These are phyloP conservation scores for Pseudoturritis turrita DNA, from an alignment of 345 rosid genomes.

Conservation along the genomic window DNA sequence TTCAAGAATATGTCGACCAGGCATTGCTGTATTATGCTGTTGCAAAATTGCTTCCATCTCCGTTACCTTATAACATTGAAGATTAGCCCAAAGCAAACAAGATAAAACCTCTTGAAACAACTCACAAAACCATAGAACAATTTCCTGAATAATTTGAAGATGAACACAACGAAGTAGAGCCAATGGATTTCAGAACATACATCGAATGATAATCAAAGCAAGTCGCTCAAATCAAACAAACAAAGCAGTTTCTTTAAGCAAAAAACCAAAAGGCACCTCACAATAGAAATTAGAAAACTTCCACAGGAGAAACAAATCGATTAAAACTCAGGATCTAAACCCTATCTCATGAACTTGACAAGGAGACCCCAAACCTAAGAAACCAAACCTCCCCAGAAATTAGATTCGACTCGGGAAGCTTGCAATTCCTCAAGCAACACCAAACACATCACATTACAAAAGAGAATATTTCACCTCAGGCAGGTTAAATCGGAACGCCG, in stretches of 20 bases:
- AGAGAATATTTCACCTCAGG: conserved; percentile 49
- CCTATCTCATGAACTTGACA: conserved; percentile 6
- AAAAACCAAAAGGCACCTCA: background rate
- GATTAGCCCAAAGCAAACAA: conserved; percentile 14
- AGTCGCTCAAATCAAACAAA: conserved; percentile 1
- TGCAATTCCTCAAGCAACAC: background rate
- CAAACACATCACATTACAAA: background rate
- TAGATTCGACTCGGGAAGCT: background rate
- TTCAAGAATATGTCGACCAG: conserved; percentile 64
- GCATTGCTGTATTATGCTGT: conserved; percentile 76
- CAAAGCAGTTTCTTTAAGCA: background rate
- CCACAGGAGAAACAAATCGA: background rate
- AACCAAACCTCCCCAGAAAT: background rate
- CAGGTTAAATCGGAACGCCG: conserved; percentile 84
- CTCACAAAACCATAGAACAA: background rate
- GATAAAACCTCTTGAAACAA: background rate
- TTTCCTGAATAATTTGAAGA: background rate
- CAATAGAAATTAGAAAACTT: background rate
- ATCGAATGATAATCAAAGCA: background rate
- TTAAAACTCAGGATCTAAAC: background rate
- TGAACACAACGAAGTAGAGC: background rate
- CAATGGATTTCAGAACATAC: background rate
- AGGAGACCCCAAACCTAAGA: background rate
- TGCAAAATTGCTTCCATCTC: conserved; percentile 93
- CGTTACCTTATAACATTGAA: conserved; percentile 47